phyloP scores from a whole-genome alignment of 2,329 filamentous ascomycete genomes.

The Nothopassalora personata region DNA sequence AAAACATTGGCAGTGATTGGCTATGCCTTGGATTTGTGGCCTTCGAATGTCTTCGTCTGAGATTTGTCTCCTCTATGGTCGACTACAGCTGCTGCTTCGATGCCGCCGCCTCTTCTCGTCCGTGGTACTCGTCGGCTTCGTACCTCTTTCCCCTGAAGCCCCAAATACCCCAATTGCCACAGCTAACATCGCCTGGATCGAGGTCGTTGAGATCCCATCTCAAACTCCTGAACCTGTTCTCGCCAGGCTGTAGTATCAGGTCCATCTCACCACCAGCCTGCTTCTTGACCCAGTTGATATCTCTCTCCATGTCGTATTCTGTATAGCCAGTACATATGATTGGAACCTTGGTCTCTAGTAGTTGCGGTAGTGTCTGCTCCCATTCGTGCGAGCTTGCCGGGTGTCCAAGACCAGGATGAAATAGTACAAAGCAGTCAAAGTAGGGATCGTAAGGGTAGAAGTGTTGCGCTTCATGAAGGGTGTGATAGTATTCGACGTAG shows the following conservation, averaged over 20 bases:
- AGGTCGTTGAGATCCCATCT: conserved; percentile 96
- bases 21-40: too few species aligned
- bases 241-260: conserved; percentile 80
- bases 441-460: conserved; percentile 97
- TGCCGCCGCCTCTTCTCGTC: conserved; percentile 6
- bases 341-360: conserved; percentile 92
- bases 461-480: conserved; percentile 80
- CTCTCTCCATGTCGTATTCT: conserved; percentile 86
- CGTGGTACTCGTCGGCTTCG: conserved; percentile 47
- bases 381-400: conserved; percentile 91
- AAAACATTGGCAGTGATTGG: too few species aligned
- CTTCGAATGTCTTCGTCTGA: background rate
- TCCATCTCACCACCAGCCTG: conserved; percentile 88
- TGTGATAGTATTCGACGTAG: conserved; percentile 97
- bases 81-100: conserved; percentile 1
- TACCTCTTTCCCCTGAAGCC: conserved; percentile 97
- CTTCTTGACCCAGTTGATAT: conserved; percentile 83
- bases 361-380: conserved; percentile 79
- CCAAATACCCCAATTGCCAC: conserved; percentile 96
- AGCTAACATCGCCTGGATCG: conserved; percentile 88
- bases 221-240: conserved; percentile 89
- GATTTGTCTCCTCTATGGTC: background rate
- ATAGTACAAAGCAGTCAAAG: conserved; percentile 95
- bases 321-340: conserved; percentile 95
- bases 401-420: conserved; percentile 94